Evolutionary conservation across 306 rosid genomes (phyloP).

Genomic region (Medicago ruthenica): DNA sequence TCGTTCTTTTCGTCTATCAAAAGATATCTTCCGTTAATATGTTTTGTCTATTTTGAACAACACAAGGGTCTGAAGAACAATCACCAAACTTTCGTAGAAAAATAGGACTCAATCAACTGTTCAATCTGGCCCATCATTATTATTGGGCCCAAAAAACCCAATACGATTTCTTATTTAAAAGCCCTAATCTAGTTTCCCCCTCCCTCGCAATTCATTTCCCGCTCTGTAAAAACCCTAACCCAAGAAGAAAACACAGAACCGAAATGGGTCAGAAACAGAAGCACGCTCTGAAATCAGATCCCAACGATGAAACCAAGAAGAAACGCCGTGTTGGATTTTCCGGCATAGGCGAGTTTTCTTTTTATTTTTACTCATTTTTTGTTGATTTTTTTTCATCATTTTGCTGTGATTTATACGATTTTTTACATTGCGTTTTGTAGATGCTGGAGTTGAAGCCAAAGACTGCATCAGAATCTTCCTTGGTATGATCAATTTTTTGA

Average conservation of each 20-base stretch:
- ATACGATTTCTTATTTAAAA: background rate
- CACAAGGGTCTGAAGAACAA: too few relatives aligned
- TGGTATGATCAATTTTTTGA: constrained; percentile 53
- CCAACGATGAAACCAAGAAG: constrained; percentile 57
- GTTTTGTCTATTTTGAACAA: too few relatives aligned
- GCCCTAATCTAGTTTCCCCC: constrained; percentile 23
- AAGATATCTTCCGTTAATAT: too few relatives aligned
- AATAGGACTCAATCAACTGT: too few relatives aligned
- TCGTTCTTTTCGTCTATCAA: too few relatives aligned
- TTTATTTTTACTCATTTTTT: too few relatives aligned
- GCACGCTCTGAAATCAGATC: constrained; percentile 44
- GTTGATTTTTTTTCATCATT: background rate
- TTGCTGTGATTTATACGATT: background rate
- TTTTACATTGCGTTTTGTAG: constrained; percentile 36
- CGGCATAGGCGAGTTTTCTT: constrained; percentile 27
- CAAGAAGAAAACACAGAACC: background rate
- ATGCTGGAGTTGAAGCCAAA: constrained; percentile 79
- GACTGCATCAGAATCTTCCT: constrained; percentile 80
- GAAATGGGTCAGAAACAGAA: constrained; percentile 86
- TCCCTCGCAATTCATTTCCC: constrained; percentile 58
- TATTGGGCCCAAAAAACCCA: too few relatives aligned
- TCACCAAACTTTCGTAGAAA: too few relatives aligned
- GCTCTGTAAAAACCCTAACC: constrained; percentile 84
- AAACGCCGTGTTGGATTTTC: constrained; percentile 83
- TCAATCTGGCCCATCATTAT: too few relatives aligned